Conservation (phyloP, 768 basidiomycete species). For the Calocera viscosa region DNA sequence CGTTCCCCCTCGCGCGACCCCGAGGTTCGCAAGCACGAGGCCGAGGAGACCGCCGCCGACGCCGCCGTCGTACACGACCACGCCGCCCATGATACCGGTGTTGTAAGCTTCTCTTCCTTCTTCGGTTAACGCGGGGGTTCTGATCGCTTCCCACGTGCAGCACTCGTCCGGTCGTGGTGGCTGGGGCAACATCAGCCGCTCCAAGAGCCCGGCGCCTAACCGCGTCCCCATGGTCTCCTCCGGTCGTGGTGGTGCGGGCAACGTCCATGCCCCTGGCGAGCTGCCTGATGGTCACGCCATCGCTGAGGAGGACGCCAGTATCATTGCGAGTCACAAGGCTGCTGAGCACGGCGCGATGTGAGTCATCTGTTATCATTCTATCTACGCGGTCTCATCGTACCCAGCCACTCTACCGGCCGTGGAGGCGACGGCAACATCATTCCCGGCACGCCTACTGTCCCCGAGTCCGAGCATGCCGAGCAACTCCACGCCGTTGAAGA, state of each 20-base stretch:
- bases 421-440: constrained; percentile 7
- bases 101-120: neutral
- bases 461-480: constrained; percentile 16
- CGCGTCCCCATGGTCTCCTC: constrained; percentile 1
- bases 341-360: neutral
- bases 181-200: constrained; percentile 24
- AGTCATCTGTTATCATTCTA: neutral
- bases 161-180: constrained; percentile 28
- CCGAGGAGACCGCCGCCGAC: constrained; percentile 19
- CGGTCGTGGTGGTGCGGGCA: neutral
- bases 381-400: neutral
- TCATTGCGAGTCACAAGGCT: neutral
- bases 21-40: constrained; percentile 17
- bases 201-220: neutral
- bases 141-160: constrained; percentile 21
- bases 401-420: neutral
- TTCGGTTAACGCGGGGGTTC: constrained; percentile 19
- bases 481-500: constrained; percentile 21
- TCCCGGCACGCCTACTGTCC: constrained; percentile 10
- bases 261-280: neutral
- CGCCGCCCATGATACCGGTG: neutral
- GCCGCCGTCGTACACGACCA: neutral
- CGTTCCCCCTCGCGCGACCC: constrained; percentile 58
- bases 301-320: neutral
- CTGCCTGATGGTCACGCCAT: neutral